Percentiles rank a stretch among this genome's conserved stretches.
phyloP scores from a whole-genome alignment of 192 early-diverging fungal species.

The Backusella liffmaniae region DNA sequence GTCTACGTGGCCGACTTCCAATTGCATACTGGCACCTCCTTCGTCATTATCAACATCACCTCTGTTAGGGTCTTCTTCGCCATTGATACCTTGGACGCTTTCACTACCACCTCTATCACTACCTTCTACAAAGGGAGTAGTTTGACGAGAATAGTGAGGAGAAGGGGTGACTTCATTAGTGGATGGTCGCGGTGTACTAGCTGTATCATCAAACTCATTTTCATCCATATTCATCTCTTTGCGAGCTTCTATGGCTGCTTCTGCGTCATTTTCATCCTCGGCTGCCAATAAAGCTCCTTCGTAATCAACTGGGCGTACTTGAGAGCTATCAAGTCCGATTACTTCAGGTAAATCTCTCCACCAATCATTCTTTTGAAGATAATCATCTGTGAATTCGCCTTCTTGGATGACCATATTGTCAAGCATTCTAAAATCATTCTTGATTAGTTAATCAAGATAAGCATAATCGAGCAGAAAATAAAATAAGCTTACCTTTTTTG shows the following conservation, averaged over 20 bases:
- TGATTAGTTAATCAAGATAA: background rate
- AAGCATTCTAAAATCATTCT: constrained; percentile 46
- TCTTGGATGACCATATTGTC: constrained; percentile 81
- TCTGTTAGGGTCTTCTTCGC: background rate
- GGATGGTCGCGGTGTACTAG: constrained; percentile 10
- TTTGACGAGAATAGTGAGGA: background rate
- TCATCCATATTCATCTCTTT: constrained; percentile 40
- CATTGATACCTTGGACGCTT: background rate
- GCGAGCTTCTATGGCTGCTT: constrained; percentile 38
- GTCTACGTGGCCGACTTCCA: constrained; percentile 67
- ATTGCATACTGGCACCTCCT: constrained; percentile 3
- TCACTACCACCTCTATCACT: background rate
- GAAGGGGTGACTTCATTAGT: constrained; percentile 1
- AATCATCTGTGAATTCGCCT: constrained; percentile 72
- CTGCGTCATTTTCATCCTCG: constrained; percentile 61
- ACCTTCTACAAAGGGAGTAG: background rate
- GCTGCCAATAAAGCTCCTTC: constrained; percentile 61
- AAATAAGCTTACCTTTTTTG: constrained; percentile 52
- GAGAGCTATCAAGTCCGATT: constrained; percentile 34
- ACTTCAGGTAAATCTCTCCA: constrained; percentile 57
- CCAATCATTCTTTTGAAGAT: constrained; percentile 63
- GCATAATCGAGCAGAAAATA: background rate
- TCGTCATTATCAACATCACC: background rate
- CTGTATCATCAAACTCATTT: constrained; percentile 55
- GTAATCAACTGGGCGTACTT: constrained; percentile 35